A percentile compares a stretch with the other conserved stretches of the same genome.
Evolutionary conservation across 306 rosid species (phyloP).

Genomic region (Ormosia semicastrata): DNA sequence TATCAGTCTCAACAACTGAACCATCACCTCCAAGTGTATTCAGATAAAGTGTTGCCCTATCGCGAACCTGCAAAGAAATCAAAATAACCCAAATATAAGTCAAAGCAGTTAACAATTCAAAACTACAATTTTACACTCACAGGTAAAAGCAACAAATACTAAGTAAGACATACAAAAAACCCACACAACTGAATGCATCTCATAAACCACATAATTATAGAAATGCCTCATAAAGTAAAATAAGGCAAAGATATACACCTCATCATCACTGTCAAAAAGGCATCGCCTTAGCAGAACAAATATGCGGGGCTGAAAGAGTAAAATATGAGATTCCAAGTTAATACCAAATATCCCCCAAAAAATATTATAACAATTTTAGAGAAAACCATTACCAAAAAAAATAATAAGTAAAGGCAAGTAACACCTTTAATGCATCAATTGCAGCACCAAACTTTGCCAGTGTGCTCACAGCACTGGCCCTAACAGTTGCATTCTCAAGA

Average conservation of each 20-base stretch:
- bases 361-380: neutral
- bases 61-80: constrained; percentile 73
- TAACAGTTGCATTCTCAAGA: constrained; percentile 96
- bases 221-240: constrained; percentile 24
- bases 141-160: neutral
- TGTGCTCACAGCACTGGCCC: constrained; percentile 98
- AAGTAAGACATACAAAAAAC: neutral
- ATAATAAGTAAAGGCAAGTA: constrained; percentile 6
- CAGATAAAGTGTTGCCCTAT: constrained; percentile 93
- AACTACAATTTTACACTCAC: constrained; percentile 3
- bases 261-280: constrained; percentile 92
- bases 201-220: neutral
- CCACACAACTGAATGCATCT: constrained; percentile 4
- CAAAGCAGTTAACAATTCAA: neutral
- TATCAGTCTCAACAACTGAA: constrained; percentile 70
- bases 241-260: constrained; percentile 54
- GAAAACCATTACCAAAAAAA: neutral
- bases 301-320: constrained; percentile 76
- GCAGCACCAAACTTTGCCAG: constrained; percentile 95
- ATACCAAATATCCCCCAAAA: constrained; percentile 26
- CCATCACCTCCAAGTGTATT: constrained; percentile 86
- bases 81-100: constrained; percentile 8
- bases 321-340: constrained; percentile 26
- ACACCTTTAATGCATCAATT: constrained; percentile 84
- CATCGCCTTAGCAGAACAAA: constrained; percentile 84